These are phyloP conservation scores for Populus euphratica DNA, from an alignment of 345 rosid genomes.

Conservation along the genomic window DNA sequence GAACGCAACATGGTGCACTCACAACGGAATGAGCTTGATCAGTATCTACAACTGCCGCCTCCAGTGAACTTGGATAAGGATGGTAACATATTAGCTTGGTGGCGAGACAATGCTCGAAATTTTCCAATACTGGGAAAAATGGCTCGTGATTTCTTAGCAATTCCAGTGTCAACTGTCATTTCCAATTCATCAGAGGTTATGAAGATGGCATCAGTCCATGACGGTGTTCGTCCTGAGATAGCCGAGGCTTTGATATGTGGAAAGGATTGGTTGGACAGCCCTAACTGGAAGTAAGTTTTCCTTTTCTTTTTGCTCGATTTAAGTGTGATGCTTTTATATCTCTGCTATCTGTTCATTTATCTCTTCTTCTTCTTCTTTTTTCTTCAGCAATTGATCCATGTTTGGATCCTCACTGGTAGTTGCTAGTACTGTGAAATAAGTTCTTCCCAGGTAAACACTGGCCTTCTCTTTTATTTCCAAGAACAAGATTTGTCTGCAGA, in stretches of 20 bases:
- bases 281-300: not conserved
- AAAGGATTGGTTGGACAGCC: not conserved
- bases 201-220: not conserved
- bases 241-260: not conserved
- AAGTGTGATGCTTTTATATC: too few species aligned
- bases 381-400: too few species aligned
- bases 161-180: not conserved
- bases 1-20: not conserved
- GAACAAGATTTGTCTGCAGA: too few species aligned
- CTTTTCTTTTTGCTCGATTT: too few species aligned
- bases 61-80: not conserved
- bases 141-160: not conserved
- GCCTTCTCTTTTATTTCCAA: too few species aligned
- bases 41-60: not conserved
- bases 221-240: not conserved
- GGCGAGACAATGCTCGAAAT: not conserved
- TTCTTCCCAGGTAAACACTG: too few species aligned
- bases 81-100: not conserved
- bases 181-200: not conserved
- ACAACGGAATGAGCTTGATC: not conserved
- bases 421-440: too few species aligned
- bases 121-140: not conserved
- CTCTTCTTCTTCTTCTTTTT: too few species aligned
- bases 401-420: too few species aligned
- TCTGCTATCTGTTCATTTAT: too few species aligned